phyloP scores from a whole-genome alignment of 2,329 filamentous ascomycete genomes.

The Neonectria ditissima region DNA sequence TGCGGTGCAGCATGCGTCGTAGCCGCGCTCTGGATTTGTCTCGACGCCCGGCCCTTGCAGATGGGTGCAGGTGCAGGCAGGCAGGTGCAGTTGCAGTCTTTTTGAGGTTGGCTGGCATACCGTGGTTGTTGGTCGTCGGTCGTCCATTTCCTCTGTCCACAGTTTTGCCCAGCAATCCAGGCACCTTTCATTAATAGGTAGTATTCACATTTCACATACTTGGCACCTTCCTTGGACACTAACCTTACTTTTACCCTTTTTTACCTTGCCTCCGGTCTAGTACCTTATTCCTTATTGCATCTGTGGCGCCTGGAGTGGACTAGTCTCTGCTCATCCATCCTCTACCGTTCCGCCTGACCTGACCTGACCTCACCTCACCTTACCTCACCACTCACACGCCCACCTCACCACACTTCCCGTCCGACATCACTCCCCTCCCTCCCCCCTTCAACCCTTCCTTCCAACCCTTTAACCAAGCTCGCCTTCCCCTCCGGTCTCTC shows the following conservation, averaged over 20 bases:
- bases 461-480: constrained; percentile 8
- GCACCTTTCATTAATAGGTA: too few relatives aligned
- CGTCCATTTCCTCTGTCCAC: too few relatives aligned
- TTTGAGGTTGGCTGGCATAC: constrained; percentile 3
- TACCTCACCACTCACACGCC: constrained; percentile 9
- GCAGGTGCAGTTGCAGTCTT: constrained; percentile 8
- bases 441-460: too few relatives aligned
- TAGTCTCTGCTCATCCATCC: constrained; percentile 10
- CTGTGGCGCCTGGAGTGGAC: too few relatives aligned
- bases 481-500: background rate
- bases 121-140: too few relatives aligned
- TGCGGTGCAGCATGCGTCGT: constrained; percentile 6
- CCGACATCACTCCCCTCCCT: background rate
- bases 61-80: background rate
- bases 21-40: constrained; percentile 27
- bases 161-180: too few relatives aligned
- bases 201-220: too few relatives aligned
- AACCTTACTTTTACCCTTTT: background rate
- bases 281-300: background rate
- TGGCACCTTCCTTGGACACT: background rate
- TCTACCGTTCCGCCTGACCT: constrained; percentile 37
- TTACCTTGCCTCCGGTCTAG: background rate
- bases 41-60: constrained; percentile 20
- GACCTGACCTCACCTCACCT: constrained; percentile 33
- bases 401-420: constrained; percentile 1